Evolutionary conservation across 768 basidiomycete genomes (phyloP), one percentile per base, ranked within the genome.

Genomic region (Serendipita indica): DNA sequence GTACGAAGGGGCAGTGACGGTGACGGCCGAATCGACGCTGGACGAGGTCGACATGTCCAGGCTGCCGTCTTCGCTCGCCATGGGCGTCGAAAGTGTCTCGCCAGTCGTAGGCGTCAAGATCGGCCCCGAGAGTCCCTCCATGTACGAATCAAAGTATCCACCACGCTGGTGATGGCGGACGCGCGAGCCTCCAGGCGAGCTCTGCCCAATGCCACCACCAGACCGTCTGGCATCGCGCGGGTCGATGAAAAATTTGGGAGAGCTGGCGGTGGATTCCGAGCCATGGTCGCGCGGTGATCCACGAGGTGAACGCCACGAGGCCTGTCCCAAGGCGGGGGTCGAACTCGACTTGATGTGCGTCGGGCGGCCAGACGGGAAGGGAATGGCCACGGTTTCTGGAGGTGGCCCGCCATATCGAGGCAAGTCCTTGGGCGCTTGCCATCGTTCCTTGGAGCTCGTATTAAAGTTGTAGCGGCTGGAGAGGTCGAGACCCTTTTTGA

Each of bases 121-220:
- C 22, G 22, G 6, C 49, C 30, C 30, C 3, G 49, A 25, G 22
- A 32, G 20, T 16, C 49, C 49, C n/a, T 54, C 49, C 49, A 54
- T 54, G 49, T 54, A 54, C 49, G 49, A 54, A n/a, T 54, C 49
- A 54, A 57, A 57, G 57, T 57, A 39, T 41, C 33, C 32, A 6
- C 37, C 37, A 22, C 33, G 57, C 20, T 34, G 57, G 20, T 34
- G 37, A 39, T 35, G 18, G 28, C 32, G 57, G n/a, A 34, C 32
- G 57, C 32, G 57, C 6, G 10, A 3, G 4, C 30, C 5, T 5
- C 3, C n/a, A 4, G n/a, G 30, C 18, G 57, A 32, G 14, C 3
- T 28, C 3, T 27, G 4, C 18, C 5, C 52, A 28, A 4, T n/a
- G 20, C 18, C 20, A 6, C 4, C 4, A 5, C n/a, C 32, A 3